A percentile compares a stretch with the other conserved stretches of the same genome.
These are phyloP conservation scores for Quercus aquifolioides DNA, from an alignment of 306 rosid species.

Conservation along the genomic window DNA sequence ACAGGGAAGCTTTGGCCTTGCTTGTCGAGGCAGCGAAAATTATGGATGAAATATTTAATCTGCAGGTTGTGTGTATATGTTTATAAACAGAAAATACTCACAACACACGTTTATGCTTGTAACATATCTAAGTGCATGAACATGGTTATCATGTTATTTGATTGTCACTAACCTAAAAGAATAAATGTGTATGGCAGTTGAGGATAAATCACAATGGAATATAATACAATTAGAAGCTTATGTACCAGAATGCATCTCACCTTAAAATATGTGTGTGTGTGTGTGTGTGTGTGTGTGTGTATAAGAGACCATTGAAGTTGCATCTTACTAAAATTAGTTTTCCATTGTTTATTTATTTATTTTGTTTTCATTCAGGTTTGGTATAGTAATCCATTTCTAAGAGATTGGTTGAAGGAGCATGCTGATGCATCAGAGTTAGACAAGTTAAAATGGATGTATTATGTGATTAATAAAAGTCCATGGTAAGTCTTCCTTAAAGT, in stretches of 20 bases:
- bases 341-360: not conserved
- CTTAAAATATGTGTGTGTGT: no score
- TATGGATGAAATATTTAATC: constrained; percentile 75
- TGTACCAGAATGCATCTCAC: no score
- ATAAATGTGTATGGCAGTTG: not conserved
- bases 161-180: constrained; percentile 6
- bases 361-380: constrained; percentile 51
- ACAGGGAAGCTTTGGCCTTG: constrained; percentile 61
- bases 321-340: constrained; percentile 15
- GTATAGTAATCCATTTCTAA: constrained; percentile 72
- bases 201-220: not conserved
- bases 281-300: no score
- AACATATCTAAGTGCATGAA: constrained; percentile 8
- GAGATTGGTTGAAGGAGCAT: constrained; percentile 84
- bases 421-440: constrained; percentile 65
- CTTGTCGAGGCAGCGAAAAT: constrained; percentile 73
- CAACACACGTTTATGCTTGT: constrained; percentile 2
- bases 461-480: constrained; percentile 73
- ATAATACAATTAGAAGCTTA: not conserved
- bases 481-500: constrained; percentile 49
- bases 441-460: no score
- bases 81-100: not conserved
- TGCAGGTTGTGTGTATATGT: constrained; percentile 53
- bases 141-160: constrained; percentile 9
- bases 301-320: no score